These are phyloP conservation scores for Trichoderma sp. DNA, from an alignment of 2,329 filamentous ascomycete species.

Conservation along the genomic window DNA sequence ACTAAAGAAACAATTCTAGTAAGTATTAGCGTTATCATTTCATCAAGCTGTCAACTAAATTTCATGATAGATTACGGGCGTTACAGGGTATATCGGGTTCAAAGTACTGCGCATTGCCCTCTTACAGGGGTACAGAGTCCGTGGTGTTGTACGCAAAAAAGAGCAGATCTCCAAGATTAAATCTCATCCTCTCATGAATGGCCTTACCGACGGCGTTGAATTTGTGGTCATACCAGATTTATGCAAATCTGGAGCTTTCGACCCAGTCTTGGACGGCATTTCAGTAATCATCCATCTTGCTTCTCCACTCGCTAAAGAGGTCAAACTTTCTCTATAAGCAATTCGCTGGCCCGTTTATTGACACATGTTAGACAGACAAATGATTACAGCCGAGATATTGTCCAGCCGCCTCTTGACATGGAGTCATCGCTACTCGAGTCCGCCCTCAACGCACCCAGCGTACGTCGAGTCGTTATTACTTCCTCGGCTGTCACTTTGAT, in stretches of 20 bases:
- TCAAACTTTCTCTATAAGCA: neutral
- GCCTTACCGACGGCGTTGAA: neutral
- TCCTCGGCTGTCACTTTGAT: constrained; percentile 26
- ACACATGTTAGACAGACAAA: constrained; percentile 12
- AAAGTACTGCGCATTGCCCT: constrained; percentile 14
- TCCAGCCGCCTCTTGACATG: constrained; percentile 25
- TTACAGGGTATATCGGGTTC: constrained; percentile 20
- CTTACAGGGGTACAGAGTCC: constrained; percentile 16
- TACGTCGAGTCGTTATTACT: constrained; percentile 28
- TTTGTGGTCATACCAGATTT: constrained; percentile 26
- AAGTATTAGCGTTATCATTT: neutral
- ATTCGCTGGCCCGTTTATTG: neutral
- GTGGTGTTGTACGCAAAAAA: constrained; percentile 23
- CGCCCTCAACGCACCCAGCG: constrained; percentile 5
- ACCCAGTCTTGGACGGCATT: constrained; percentile 18
- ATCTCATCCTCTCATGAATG: neutral
- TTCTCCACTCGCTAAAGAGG: constrained; percentile 25
- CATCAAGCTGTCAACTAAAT: neutral
- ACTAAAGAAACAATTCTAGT: neutral
- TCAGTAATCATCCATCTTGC: constrained; percentile 27
- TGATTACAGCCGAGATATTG: constrained; percentile 19
- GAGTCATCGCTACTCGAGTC: constrained; percentile 21
- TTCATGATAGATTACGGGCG: constrained; percentile 38
- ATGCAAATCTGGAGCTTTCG: neutral
- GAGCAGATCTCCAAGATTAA: constrained; percentile 8